Conservation (phyloP, 2,329 filamentous ascomycete species). For the Didymella segeticola region DNA sequence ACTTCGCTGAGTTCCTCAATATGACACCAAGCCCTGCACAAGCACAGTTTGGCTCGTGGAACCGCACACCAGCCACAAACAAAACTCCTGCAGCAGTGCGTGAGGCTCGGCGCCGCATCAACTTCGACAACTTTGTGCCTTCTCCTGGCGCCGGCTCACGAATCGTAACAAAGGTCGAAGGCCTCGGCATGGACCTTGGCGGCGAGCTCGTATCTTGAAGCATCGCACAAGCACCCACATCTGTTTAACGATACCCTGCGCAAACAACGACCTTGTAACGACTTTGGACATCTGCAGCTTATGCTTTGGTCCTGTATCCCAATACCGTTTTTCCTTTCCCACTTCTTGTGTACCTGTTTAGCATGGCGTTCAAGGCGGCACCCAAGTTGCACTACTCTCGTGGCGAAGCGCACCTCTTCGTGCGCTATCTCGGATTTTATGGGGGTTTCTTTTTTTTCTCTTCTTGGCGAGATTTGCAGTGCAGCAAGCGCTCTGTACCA, state of each 20-base stretch:
- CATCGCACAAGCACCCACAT: background rate
- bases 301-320: constrained; percentile 5
- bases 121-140: constrained; percentile 78
- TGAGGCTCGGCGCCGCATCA: constrained; percentile 76
- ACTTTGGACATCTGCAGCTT: constrained; percentile 14
- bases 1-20: constrained; percentile 97
- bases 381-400: background rate
- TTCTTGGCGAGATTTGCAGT: constrained; percentile 21
- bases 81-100: constrained; percentile 76
- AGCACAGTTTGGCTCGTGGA: constrained; percentile 67
- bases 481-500: constrained; percentile 35
- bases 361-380: constrained; percentile 18
- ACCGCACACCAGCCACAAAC: constrained; percentile 61
- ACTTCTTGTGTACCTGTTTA: constrained; percentile 7
- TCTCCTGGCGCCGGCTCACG: constrained; percentile 57
- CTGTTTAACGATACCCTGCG: constrained; percentile 7
- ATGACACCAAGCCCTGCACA: constrained; percentile 96
- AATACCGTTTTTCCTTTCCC: constrained; percentile 1
- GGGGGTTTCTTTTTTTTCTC: background rate
- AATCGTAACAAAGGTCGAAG: constrained; percentile 56
- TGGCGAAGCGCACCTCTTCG: constrained; percentile 11
- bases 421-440: background rate
- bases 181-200: constrained; percentile 70
- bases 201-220: constrained; percentile 65
- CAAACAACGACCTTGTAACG: constrained; percentile 10